Percentiles rank a stretch among this genome's conserved stretches.
phyloP scores from a whole-genome alignment of 202 grass and related monocot genomes.

The Cymbopogon flexuosus region DNA sequence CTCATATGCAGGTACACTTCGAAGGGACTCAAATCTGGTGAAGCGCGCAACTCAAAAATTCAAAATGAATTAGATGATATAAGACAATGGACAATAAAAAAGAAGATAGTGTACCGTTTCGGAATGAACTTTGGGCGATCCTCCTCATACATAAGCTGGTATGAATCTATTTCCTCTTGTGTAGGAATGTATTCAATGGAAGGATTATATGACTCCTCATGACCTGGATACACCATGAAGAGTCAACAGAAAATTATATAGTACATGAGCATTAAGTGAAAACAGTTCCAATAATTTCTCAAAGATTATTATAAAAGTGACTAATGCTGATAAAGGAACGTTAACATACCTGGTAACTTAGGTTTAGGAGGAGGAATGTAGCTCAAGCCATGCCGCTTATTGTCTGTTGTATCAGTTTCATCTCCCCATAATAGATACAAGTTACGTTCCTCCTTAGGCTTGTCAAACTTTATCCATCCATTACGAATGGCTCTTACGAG shows the following conservation, averaged over 20 bases:
- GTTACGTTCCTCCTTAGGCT: constrained; percentile 67
- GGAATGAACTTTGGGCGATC: constrained; percentile 96
- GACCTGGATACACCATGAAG: constrained; percentile 53
- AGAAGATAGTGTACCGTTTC: constrained; percentile 45
- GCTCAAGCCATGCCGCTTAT: constrained; percentile 75
- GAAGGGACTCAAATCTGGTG: constrained; percentile 69
- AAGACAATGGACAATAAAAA: constrained; percentile 19
- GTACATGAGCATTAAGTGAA: neutral
- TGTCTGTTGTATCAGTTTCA: constrained; percentile 67
- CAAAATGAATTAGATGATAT: constrained; percentile 26
- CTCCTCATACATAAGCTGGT: constrained; percentile 94
- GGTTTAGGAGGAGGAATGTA: constrained; percentile 93
- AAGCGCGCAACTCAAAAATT: constrained; percentile 11
- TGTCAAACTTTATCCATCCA: constrained; percentile 86
- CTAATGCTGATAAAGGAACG: neutral
- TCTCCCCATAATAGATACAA: constrained; percentile 86
- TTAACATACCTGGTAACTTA: constrained; percentile 67
- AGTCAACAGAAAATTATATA: constrained; percentile 11
- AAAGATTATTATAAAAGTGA: constrained; percentile 23
- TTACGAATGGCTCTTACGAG: constrained; percentile 93
- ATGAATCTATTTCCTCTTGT: constrained; percentile 91
- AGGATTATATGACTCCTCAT: constrained; percentile 98
- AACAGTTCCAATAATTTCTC: neutral
- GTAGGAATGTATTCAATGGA: constrained; percentile 93
- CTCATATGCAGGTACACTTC: constrained; percentile 89